Evolutionary conservation across 805 yeast species (phyloP).

Genomic region (Lachancea thermotolerans): DNA sequence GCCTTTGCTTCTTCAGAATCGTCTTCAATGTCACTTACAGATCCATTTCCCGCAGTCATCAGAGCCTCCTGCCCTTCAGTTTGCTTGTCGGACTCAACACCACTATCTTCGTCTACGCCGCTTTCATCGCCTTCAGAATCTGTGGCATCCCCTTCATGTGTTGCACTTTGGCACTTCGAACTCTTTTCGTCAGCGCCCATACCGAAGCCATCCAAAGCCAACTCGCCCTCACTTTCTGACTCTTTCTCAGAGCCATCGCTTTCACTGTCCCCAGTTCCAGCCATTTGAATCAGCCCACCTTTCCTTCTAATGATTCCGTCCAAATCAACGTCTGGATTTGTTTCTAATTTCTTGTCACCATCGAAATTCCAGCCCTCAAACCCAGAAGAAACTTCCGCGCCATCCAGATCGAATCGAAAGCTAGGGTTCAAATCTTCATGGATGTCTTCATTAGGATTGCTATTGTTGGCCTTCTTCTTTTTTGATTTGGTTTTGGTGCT

Average conservation of each 20-base stretch:
- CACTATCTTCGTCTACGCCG: slow-evolving; percentile 24
- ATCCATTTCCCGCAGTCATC: slow-evolving; percentile 27
- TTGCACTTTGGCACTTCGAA: background rate
- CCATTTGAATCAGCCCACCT: slow-evolving; percentile 63
- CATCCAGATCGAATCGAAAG: slow-evolving; percentile 64
- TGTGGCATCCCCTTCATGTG: background rate
- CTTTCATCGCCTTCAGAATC: slow-evolving; percentile 27
- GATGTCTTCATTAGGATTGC: slow-evolving; percentile 32
- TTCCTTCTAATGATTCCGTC: slow-evolving; percentile 82
- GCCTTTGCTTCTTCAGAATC: slow-evolving; percentile 74
- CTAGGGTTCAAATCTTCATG: slow-evolving; percentile 65
- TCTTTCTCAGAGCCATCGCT: slow-evolving; percentile 19
- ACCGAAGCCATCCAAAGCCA: slow-evolving; percentile 35
- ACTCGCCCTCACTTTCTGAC: slow-evolving; percentile 20
- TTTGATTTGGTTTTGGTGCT: slow-evolving; percentile 22
- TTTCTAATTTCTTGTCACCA: slow-evolving; percentile 30
- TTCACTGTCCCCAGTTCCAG: slow-evolving; percentile 36
- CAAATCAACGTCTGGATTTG: slow-evolving; percentile 65
- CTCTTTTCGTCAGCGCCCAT: slow-evolving; percentile 27
- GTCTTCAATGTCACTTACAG: slow-evolving; percentile 15
- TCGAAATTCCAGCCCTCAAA: slow-evolving; percentile 85
- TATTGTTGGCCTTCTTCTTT: slow-evolving; percentile 17
- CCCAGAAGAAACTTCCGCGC: slow-evolving; percentile 38
- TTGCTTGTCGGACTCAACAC: slow-evolving; percentile 27
- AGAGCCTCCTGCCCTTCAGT: slow-evolving; percentile 13